A percentile compares a stretch with the other conserved stretches of the same genome.
Conservation (phyloP, 192 early-diverging fungal species). For the Umbelopsis ramanniana region DNA sequence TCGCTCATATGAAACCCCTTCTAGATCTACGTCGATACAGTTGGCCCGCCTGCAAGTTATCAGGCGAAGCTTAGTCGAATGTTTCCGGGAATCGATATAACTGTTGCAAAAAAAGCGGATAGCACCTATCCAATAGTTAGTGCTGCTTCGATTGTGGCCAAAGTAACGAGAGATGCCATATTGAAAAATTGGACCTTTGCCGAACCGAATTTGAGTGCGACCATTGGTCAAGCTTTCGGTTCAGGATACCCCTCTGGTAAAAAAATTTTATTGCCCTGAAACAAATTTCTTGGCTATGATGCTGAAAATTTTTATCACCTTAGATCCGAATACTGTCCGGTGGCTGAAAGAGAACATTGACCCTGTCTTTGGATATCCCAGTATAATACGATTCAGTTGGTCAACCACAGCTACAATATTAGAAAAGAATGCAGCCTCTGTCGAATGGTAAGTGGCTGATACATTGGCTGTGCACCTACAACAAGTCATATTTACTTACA, state of each 20-base stretch:
- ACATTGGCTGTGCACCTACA: not conserved
- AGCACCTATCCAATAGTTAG: constrained; percentile 91
- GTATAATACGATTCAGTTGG: constrained; percentile 95
- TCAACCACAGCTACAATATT: constrained; percentile 79
- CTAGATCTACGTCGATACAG: constrained; percentile 94
- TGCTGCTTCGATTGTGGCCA: constrained; percentile 96
- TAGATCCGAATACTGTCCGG: constrained; percentile 86
- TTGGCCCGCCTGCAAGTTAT: constrained; percentile 90
- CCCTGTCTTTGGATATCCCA: constrained; percentile 91
- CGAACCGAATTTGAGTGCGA: constrained; percentile 54
- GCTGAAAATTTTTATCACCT: not conserved
- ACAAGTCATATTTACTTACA: not conserved
- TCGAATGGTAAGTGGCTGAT: not conserved
- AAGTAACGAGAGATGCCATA: constrained; percentile 80
- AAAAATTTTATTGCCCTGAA: not conserved
- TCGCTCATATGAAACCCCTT: not conserved
- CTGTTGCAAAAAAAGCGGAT: constrained; percentile 95
- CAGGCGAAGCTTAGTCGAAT: constrained; percentile 71
- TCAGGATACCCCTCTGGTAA: constrained; percentile 87
- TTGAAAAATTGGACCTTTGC: constrained; percentile 69
- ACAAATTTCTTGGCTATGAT: constrained; percentile 8
- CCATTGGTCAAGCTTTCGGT: constrained; percentile 70
- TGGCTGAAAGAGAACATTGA: constrained; percentile 86
- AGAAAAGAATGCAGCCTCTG: constrained; percentile 44
- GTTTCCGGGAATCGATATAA: constrained; percentile 82